These are phyloP conservation scores for Acrodontium crateriforme DNA, from an alignment of 2,329 filamentous ascomycete species.

Conservation along the genomic window DNA sequence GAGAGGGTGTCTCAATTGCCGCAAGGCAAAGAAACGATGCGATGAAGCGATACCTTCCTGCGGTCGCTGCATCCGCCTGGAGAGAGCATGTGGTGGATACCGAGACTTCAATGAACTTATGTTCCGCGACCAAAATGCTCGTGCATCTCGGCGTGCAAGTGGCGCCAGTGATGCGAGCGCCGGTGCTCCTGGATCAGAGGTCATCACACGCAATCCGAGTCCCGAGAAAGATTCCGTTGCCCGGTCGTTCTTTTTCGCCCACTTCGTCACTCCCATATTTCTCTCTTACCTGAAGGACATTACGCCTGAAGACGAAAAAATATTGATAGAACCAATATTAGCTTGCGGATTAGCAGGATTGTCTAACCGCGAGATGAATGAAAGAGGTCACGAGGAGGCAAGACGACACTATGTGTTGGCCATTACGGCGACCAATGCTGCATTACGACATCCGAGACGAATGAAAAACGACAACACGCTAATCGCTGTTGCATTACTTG, in stretches of 20 bases:
- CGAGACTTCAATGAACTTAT: slow-evolving; percentile 8
- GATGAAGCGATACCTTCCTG: slow-evolving; percentile 9
- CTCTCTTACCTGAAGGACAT: slow-evolving; percentile 5
- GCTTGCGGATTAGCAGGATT: slow-evolving; percentile 7
- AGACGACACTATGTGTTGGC: slow-evolving; percentile 8
- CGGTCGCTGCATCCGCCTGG: slow-evolving; percentile 7
- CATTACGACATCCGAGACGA: slow-evolving; percentile 4
- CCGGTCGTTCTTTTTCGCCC: slow-evolving; percentile 5
- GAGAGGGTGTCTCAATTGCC: too few relatives aligned
- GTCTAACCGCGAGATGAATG: slow-evolving; percentile 4
- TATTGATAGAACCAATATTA: slow-evolving; percentile 7
- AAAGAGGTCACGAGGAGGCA: slow-evolving; percentile 1
- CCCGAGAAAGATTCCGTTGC: slow-evolving; percentile 4
- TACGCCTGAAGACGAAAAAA: slow-evolving; percentile 4
- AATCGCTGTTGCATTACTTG: slow-evolving; percentile 7
- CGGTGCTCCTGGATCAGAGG: not conserved
- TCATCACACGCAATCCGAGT: slow-evolving; percentile 1
- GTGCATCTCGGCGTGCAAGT: slow-evolving; percentile 5
- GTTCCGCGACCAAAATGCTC: slow-evolving; percentile 8
- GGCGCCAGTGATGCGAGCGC: slow-evolving; percentile 1
- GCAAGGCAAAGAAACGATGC: slow-evolving; percentile 8
- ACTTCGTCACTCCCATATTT: slow-evolving; percentile 5
- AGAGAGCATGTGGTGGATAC: slow-evolving; percentile 9
- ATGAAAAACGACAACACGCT: slow-evolving; percentile 9
- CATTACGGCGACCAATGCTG: slow-evolving; percentile 7